Evolutionary conservation across 2,329 filamentous ascomycete genomes (phyloP).

Genomic region (Aspergillus sp.): DNA sequence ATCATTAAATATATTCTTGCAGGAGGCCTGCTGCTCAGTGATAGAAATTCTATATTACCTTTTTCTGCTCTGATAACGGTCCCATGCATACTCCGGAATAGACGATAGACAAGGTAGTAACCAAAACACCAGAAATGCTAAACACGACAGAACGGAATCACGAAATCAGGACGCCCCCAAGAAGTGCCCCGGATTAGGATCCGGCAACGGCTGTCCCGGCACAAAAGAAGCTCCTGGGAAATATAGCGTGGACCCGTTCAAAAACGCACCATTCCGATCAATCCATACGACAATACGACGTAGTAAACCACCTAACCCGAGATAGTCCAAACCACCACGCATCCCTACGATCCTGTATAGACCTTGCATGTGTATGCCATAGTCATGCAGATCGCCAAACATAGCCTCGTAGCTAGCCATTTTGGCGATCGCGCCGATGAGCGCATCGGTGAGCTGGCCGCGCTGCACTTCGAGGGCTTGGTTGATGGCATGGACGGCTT

Average conservation of each 20-base stretch:
- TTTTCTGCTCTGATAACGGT: too few relatives aligned
- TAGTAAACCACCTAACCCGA: constrained; percentile 41
- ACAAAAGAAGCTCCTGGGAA: constrained; percentile 26
- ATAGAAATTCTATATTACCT: too few relatives aligned
- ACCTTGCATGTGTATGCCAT: constrained; percentile 43
- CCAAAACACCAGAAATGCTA: too few relatives aligned
- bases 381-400: constrained; percentile 37
- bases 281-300: constrained; percentile 44
- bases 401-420: constrained; percentile 49
- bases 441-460: constrained; percentile 31
- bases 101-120: too few relatives aligned
- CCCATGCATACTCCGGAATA: too few relatives aligned
- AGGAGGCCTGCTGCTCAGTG: too few relatives aligned
- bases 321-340: constrained; percentile 37
- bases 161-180: constrained; percentile 14
- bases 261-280: constrained; percentile 36
- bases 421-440: constrained; percentile 44
- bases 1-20: too few relatives aligned
- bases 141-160: too few relatives aligned
- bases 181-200: constrained; percentile 30
- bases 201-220: constrained; percentile 12
- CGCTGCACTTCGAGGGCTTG: constrained; percentile 23
- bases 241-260: constrained; percentile 26
- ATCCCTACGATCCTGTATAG: constrained; percentile 37
- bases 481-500: constrained; percentile 40